These are phyloP conservation scores for Aquilaria sinensis DNA, from an alignment of 345 rosid genomes.

Conservation along the genomic window DNA sequence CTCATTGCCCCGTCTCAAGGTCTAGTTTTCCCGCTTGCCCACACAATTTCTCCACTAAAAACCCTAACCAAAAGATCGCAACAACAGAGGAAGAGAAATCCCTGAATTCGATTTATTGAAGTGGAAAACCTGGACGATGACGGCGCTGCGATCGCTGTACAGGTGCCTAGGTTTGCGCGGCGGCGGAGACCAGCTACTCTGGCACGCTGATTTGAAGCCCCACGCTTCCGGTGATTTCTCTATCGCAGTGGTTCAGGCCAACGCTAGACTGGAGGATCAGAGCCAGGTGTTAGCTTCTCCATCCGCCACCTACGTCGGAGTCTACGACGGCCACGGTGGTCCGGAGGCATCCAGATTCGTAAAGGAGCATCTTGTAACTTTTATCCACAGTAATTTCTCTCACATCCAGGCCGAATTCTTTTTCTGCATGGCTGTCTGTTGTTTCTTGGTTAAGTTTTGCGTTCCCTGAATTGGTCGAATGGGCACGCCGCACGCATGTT, in stretches of 20 bases:
- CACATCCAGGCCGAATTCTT: not conserved
- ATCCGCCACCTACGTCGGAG: conserved; percentile 68
- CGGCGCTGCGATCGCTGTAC: conserved; percentile 50
- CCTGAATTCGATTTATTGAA: too few relatives aligned
- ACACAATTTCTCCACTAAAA: too few relatives aligned
- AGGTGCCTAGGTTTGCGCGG: conserved; percentile 54
- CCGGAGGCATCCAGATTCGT: conserved; percentile 90
- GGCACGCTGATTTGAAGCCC: conserved; percentile 70
- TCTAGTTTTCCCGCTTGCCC: too few relatives aligned
- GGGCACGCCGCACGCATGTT: too few relatives aligned
- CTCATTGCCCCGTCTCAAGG: too few relatives aligned
- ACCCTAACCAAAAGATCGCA: too few relatives aligned
- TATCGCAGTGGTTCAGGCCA: conserved; percentile 87
- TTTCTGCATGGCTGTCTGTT: too few relatives aligned
- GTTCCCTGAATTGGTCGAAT: too few relatives aligned
- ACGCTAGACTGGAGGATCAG: conserved; percentile 70
- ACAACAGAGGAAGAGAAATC: too few relatives aligned
- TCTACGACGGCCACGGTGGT: conserved; percentile 88
- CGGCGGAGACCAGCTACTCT: conserved; percentile 57
- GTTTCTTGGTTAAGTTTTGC: too few relatives aligned
- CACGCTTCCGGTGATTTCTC: conserved; percentile 81
- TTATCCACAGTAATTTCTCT: conserved; percentile 43
- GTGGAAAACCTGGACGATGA: conserved; percentile 7
- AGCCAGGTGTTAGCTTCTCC: conserved; percentile 72
- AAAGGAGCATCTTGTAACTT: conserved; percentile 62